Evolutionary conservation across 768 basidiomycete genomes (phyloP), one percentile per base, ranked within the genome.

Genomic region (Lactarius tabidus): DNA sequence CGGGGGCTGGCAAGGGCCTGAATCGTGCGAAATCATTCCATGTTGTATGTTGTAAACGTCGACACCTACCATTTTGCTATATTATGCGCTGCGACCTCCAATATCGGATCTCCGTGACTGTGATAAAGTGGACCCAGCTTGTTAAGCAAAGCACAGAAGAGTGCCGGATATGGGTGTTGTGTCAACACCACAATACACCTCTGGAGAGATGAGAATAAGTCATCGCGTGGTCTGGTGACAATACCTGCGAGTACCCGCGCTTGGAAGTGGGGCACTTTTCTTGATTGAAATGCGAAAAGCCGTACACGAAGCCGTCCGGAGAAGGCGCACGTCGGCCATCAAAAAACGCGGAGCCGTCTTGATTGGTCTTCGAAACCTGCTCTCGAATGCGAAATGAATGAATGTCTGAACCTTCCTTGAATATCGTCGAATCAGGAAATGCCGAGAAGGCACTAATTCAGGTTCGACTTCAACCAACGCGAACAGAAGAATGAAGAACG

Each of bases 351-450:
- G 39, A 26, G 54, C 57, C 41, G 14, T 57, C 73, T 64, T 63
- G 75, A 67, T 41, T 67, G 62, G 6, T 38, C 33, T 39, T 52
- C 12, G 56, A 4, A 31, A 36, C 31, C 17, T 75, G 69, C 59
- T 81, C 79, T 70, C 91, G 85, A 60, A 96, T 84, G 57, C 94
- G 87, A 78, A 96, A 96, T 0, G 91, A 93, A 74, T 96, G 93
- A 1, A 82, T 80, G 71, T 91, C 87, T 0, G 86, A 85, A 7
- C 93, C 93, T 72, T 95, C 88, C 54, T 91, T 87, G 63, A 93
- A 93, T 62, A 91, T 86, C 1, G 86, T 77, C 0, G 93, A 93
- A 72, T 98, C 95, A 0, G 95, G 95, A 71, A 98, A 94, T 1
- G 93, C 86, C 8, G 90, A 91, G 74, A 98, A 98, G 2, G 94